These are phyloP conservation scores for Metschnikowia gruessii DNA, from an alignment of 805 yeast species.

Conservation along the genomic window DNA sequence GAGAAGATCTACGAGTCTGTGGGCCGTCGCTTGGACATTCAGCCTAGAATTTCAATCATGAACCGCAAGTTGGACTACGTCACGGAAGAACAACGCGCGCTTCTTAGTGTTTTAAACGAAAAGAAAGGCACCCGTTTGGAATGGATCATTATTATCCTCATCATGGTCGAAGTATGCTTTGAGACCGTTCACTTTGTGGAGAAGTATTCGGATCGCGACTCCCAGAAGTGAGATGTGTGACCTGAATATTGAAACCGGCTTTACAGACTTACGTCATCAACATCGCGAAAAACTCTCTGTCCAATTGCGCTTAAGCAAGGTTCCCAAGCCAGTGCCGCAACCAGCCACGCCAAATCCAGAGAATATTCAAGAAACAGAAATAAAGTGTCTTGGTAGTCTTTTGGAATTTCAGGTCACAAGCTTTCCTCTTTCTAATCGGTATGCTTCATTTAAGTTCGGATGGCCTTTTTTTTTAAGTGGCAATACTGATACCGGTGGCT, in stretches of 20 bases:
- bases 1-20: slow-evolving; percentile 73
- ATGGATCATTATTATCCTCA: slow-evolving; percentile 82
- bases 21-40: slow-evolving; percentile 69
- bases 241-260: neutral
- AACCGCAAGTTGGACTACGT: slow-evolving; percentile 88
- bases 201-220: slow-evolving; percentile 26
- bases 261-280: neutral
- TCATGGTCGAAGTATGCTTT: slow-evolving; percentile 80
- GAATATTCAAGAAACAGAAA: too few relatives aligned
- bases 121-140: slow-evolving; percentile 74
- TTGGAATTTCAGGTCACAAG: too few relatives aligned
- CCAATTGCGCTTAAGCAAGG: neutral
- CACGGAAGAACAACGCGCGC: slow-evolving; percentile 79
- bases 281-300: neutral
- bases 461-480: too few relatives aligned
- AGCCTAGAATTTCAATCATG: slow-evolving; percentile 71
- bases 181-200: slow-evolving; percentile 76
- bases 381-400: too few relatives aligned
- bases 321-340: neutral
- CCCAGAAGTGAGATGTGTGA: neutral
- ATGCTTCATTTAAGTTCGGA: too few relatives aligned
- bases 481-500: too few relatives aligned
- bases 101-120: slow-evolving; percentile 72
- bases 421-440: too few relatives aligned
- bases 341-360: neutral